Conservation (phyloP, 2,329 filamentous ascomycete genomes). For the Xylariaceae sp. region DNA sequence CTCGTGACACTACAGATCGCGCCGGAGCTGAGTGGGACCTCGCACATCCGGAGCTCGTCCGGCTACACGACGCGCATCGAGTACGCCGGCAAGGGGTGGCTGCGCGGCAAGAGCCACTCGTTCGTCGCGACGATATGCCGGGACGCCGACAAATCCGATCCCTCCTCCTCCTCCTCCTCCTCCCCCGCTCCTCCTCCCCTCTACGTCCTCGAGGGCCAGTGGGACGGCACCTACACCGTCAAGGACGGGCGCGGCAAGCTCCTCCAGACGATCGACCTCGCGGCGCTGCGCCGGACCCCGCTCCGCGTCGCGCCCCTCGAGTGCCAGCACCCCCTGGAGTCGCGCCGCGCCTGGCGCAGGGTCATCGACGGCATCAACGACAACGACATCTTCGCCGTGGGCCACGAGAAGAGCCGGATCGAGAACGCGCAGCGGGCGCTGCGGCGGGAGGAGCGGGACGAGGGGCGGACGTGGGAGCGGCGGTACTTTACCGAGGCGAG, state of each 20-base stretch:
- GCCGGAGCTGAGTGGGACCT: constrained; percentile 81
- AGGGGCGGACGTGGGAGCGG: constrained; percentile 17
- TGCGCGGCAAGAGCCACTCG: constrained; percentile 92
- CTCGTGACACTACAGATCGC: constrained; percentile 83
- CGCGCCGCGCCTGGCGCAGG: constrained; percentile 80
- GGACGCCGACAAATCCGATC: too few relatives aligned
- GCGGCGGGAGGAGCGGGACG: constrained; percentile 17
- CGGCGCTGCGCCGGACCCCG: constrained; percentile 54
- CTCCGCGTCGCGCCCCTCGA: constrained; percentile 69
- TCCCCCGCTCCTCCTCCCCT: too few relatives aligned
- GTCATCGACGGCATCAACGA: constrained; percentile 76
- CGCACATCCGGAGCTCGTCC: constrained; percentile 79
- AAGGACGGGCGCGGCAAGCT: constrained; percentile 52
- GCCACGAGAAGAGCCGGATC: constrained; percentile 78
- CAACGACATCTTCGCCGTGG: constrained; percentile 80
- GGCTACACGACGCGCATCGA: constrained; percentile 88
- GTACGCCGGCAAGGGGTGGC: constrained; percentile 90
- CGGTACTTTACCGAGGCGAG: constrained; percentile 18
- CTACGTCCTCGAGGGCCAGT: constrained; percentile 85
- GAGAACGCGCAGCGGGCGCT: constrained; percentile 72
- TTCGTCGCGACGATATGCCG: constrained; percentile 72
- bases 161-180: too few relatives aligned
- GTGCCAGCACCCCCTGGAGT: constrained; percentile 81
- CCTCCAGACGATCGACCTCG: constrained; percentile 59
- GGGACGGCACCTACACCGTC: constrained; percentile 79